Evolutionary conservation across 2,329 filamentous ascomycete species (phyloP).

Genomic region (Fusarium coffeatum): DNA sequence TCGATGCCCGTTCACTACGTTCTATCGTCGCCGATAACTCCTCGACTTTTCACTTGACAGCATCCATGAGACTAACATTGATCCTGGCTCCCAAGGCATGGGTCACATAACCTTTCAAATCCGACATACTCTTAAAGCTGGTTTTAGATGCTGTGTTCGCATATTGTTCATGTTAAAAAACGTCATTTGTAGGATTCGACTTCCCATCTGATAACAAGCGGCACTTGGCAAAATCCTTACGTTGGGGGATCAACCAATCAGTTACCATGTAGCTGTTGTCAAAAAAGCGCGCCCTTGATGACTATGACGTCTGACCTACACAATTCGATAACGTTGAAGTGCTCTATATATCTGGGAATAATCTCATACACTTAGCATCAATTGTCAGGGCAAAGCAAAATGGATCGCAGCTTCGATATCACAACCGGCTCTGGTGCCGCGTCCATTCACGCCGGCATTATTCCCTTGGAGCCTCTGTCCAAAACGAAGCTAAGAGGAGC

Average conservation of each 20-base stretch:
- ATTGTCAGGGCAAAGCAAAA: background rate
- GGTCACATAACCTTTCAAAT: background rate
- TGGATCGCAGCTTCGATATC: conserved; percentile 16
- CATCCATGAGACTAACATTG: rapidly evolving
- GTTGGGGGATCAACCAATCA: background rate
- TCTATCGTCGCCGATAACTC: too few species aligned
- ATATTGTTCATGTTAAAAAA: background rate
- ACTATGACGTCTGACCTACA: background rate
- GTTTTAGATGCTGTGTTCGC: rapidly evolving
- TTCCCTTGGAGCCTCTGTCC: conserved; percentile 3
- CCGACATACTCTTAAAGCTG: rapidly evolving
- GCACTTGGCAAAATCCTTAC: background rate
- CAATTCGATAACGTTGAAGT: background rate
- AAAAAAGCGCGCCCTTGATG: background rate
- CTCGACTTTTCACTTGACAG: rapidly evolving
- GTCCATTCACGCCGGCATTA: conserved; percentile 8
- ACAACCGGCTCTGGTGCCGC: background rate
- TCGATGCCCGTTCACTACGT: too few species aligned
- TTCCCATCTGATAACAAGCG: background rate
- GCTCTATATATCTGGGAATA: background rate
- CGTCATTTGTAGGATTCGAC: background rate
- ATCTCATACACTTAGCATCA: rapidly evolving
- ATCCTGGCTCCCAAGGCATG: background rate
- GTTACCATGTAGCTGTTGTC: background rate
- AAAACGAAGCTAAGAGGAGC: background rate